Conservation (phyloP, 2,329 filamentous ascomycete species). For the Botrytis elliptica region DNA sequence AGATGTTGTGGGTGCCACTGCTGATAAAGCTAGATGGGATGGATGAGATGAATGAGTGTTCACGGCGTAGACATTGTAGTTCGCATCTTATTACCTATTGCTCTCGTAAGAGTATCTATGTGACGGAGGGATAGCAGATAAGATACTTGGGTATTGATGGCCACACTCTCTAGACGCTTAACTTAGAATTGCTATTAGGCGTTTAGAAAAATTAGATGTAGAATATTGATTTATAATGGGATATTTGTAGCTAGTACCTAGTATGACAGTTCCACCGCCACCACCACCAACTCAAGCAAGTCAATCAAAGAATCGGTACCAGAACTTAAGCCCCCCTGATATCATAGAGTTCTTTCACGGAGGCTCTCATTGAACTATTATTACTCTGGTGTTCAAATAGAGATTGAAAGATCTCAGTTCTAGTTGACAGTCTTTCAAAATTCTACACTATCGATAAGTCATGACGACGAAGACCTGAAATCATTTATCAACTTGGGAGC, state of each 20-base stretch:
- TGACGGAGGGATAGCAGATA: neutral
- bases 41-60: neutral
- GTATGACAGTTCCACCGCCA: neutral
- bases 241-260: neutral
- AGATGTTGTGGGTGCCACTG: neutral
- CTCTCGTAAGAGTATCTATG: too few species aligned
- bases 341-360: neutral
- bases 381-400: neutral
- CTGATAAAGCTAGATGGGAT: neutral
- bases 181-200: neutral
- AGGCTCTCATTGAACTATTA: neutral
- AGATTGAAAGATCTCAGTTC: neutral
- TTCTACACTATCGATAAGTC: neutral
- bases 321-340: neutral
- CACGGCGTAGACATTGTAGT: neutral
- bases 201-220: neutral
- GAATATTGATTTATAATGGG: neutral
- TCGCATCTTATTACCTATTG: neutral
- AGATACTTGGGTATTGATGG: neutral
- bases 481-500: neutral
- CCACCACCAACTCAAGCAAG: neutral
- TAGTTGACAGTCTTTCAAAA: neutral
- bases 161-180: neutral
- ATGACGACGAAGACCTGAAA: neutral
- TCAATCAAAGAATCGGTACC: neutral